Conservation (phyloP, 2,329 filamentous ascomycete genomes). For the Diaporthe helianthi region DNA sequence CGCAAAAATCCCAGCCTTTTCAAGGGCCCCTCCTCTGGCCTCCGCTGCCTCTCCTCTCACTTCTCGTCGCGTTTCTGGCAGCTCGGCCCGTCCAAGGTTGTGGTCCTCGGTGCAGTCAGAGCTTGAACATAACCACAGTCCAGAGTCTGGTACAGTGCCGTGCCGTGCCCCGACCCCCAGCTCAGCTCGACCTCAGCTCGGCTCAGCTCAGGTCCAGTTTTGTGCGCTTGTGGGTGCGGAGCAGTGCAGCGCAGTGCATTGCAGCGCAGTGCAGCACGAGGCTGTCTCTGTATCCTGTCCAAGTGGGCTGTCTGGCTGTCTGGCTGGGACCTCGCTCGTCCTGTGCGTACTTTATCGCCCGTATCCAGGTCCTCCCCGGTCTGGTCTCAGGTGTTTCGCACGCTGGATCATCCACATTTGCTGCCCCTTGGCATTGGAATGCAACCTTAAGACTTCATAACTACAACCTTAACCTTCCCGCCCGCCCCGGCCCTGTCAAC, state of each 20-base stretch:
- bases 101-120: neutral
- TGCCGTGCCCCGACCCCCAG: neutral
- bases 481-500: conserved; percentile 26
- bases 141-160: neutral
- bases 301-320: neutral
- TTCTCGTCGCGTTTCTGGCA: conserved; percentile 11
- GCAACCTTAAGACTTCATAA: conserved; percentile 32
- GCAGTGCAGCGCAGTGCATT: neutral
- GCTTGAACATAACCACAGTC: neutral
- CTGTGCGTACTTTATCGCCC: conserved; percentile 17
- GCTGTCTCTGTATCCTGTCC: neutral
- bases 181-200: neutral
- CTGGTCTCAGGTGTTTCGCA: conserved; percentile 32
- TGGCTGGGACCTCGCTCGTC: neutral
- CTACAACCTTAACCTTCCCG: conserved; percentile 34
- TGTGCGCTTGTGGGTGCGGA: neutral
- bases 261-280: neutral
- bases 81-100: neutral
- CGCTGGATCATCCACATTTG: conserved; percentile 28
- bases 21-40: conserved; percentile 8
- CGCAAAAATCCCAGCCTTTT: conserved; percentile 11
- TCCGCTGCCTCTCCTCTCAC: conserved; percentile 24
- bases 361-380: conserved; percentile 30
- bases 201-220: neutral
- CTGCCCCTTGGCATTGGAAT: conserved; percentile 30